Percentiles rank a stretch among this genome's conserved stretches.
Evolutionary conservation across 306 rosid genomes (phyloP).

Genomic region (Rosa rugosa): DNA sequence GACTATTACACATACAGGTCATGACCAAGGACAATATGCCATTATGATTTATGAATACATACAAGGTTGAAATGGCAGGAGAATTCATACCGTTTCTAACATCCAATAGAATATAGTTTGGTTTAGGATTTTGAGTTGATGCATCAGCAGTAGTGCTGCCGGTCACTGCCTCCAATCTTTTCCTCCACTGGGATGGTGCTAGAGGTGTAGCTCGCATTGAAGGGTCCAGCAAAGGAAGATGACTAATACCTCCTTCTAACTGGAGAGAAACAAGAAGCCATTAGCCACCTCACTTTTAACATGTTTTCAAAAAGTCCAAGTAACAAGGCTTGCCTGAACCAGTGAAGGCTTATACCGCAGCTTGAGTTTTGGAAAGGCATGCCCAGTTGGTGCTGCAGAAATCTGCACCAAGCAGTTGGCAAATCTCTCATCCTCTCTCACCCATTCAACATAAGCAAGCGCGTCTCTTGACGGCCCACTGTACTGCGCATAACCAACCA

Average conservation of each 20-base stretch:
- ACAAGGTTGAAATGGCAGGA: not conserved
- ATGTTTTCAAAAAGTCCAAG: not conserved
- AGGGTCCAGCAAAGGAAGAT: constrained; percentile 84
- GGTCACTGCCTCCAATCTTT: constrained; percentile 50
- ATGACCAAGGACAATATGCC: not conserved
- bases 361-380: constrained; percentile 84
- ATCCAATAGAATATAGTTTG: constrained; percentile 57
- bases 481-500: constrained; percentile 47
- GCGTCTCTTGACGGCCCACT: constrained; percentile 92
- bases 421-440: constrained; percentile 73
- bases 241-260: constrained; percentile 71
- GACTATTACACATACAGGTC: not conserved
- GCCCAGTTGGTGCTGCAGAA: constrained; percentile 69
- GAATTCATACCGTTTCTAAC: constrained; percentile 63
- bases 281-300: not conserved
- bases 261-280: constrained; percentile 30
- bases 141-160: constrained; percentile 21
- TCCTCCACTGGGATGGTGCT: constrained; percentile 78
- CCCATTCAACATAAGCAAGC: constrained; percentile 71
- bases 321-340: constrained; percentile 59
- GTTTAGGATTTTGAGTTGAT: constrained; percentile 32
- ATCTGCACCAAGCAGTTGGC: constrained; percentile 67
- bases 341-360: constrained; percentile 89
- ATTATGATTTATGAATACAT: too few relatives aligned
- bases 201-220: constrained; percentile 75